A percentile compares a stretch with the other conserved stretches of the same genome.
phyloP scores from a whole-genome alignment of 345 rosid species.

The Dipteronia dyeriana region DNA sequence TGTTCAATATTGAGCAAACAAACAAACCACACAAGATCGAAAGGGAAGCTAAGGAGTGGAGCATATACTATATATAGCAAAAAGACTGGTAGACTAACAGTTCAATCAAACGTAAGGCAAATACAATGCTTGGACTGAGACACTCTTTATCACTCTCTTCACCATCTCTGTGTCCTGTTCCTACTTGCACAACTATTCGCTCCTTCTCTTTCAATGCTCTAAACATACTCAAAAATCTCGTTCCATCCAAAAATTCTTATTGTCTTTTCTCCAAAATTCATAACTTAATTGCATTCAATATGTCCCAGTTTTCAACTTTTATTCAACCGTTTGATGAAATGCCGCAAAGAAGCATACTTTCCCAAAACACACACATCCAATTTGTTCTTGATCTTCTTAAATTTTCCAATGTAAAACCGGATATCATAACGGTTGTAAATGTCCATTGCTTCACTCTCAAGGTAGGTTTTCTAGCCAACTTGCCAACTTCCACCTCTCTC shows the following conservation, averaged over 20 bases:
- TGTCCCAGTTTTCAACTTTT: conserved; percentile 12
- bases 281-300: background rate
- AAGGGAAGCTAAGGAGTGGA: background rate
- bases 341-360: conserved; percentile 32
- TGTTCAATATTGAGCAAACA: too few species aligned
- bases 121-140: background rate
- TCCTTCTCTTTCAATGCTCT: conserved; percentile 6
- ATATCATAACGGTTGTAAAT: conserved; percentile 18
- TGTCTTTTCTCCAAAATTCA: background rate
- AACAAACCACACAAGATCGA: background rate
- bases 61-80: background rate
- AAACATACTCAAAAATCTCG: background rate
- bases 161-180: background rate
- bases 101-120: background rate
- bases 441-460: conserved; percentile 62
- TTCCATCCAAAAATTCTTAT: background rate
- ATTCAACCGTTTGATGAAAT: conserved; percentile 44
- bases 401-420: conserved; percentile 25
- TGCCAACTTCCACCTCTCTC: conserved; percentile 47
- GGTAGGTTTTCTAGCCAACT: conserved; percentile 49
- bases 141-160: background rate
- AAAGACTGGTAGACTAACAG: background rate
- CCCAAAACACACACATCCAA: conserved; percentile 17
- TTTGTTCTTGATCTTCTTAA: conserved; percentile 35
- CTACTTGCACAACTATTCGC: background rate